phyloP scores from a whole-genome alignment of 129 eudicot species.

The Flaveria ramosissima region DNA sequence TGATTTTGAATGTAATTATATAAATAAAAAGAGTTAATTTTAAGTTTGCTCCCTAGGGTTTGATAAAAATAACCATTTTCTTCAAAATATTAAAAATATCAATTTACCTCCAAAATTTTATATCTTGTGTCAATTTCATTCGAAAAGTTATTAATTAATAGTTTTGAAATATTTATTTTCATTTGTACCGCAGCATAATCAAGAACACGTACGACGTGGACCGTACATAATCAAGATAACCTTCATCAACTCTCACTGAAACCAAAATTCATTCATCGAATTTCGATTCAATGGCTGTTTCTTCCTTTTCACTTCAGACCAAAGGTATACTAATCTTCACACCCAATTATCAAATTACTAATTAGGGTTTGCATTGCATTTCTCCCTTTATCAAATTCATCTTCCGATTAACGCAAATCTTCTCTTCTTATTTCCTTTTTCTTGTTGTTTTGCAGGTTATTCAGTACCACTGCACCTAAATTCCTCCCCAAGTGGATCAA shows the following conservation, averaged over 20 bases:
- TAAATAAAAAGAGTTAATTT: too few relatives aligned
- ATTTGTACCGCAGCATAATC: too few relatives aligned
- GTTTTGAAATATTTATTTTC: too few relatives aligned
- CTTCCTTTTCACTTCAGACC: conserved; percentile 24
- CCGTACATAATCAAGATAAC: conserved; percentile 30
- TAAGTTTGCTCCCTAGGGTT: too few relatives aligned
- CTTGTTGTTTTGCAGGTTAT: conserved; percentile 23
- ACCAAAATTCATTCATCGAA: too few relatives aligned
- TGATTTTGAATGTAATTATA: too few relatives aligned
- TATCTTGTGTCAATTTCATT: too few relatives aligned
- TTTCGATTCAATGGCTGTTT: conserved; percentile 23
- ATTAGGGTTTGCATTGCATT: conserved; percentile 6
- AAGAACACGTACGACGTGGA: not conserved
- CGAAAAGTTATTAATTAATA: too few relatives aligned
- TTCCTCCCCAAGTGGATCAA: conserved; percentile 19
- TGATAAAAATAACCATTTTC: too few relatives aligned
- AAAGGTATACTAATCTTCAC: conserved; percentile 17
- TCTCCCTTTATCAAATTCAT: not conserved
- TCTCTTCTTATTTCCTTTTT: not conserved
- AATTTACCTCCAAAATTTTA: too few relatives aligned
- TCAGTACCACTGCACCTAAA: conserved; percentile 27
- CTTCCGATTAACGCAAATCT: not conserved
- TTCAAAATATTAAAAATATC: too few relatives aligned
- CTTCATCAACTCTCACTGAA: not conserved
- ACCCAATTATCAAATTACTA: conserved; percentile 8